phyloP scores from a whole-genome alignment of 2,329 filamentous ascomycete genomes.

The Hymenoscyphus scutula region DNA sequence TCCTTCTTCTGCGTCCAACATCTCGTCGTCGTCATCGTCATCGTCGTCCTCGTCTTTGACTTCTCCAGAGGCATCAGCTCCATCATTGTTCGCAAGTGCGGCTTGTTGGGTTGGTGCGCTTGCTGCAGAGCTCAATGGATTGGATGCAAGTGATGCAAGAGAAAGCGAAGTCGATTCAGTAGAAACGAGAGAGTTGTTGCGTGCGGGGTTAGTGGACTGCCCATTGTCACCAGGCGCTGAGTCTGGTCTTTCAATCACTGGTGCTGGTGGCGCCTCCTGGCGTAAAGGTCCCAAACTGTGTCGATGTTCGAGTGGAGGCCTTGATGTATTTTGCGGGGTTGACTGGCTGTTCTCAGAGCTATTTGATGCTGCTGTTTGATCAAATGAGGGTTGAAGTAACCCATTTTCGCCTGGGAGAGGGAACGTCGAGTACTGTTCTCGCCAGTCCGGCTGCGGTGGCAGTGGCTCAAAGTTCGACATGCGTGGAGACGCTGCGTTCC shows the following conservation, averaged over 20 bases:
- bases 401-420: slow-evolving; percentile 33
- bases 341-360: slow-evolving; percentile 23
- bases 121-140: slow-evolving; percentile 42
- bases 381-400: slow-evolving; percentile 30
- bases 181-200: slow-evolving; percentile 43
- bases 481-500: slow-evolving; percentile 37
- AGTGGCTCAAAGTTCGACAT: slow-evolving; percentile 40
- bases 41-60: slow-evolving; percentile 37
- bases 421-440: slow-evolving; percentile 37
- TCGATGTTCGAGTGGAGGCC: slow-evolving; percentile 33
- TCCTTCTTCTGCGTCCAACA: slow-evolving; percentile 47
- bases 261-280: slow-evolving; percentile 26
- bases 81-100: slow-evolving; percentile 44
- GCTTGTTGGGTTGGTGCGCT: slow-evolving; percentile 41
- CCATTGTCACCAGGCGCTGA: slow-evolving; percentile 33
- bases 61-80: slow-evolving; percentile 41
- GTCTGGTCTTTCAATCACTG: slow-evolving; percentile 32
- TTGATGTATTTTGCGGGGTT: slow-evolving; percentile 21
- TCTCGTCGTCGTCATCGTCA: slow-evolving; percentile 54
- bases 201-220: slow-evolving; percentile 34
- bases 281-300: slow-evolving; percentile 32
- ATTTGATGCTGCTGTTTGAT: slow-evolving; percentile 30
- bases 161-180: slow-evolving; percentile 42
- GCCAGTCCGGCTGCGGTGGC: slow-evolving; percentile 38
- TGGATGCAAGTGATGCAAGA: slow-evolving; percentile 39